These are phyloP conservation scores for Pseudogymnoascus sp. DNA, from an alignment of 2,329 filamentous ascomycete species.

Conservation along the genomic window DNA sequence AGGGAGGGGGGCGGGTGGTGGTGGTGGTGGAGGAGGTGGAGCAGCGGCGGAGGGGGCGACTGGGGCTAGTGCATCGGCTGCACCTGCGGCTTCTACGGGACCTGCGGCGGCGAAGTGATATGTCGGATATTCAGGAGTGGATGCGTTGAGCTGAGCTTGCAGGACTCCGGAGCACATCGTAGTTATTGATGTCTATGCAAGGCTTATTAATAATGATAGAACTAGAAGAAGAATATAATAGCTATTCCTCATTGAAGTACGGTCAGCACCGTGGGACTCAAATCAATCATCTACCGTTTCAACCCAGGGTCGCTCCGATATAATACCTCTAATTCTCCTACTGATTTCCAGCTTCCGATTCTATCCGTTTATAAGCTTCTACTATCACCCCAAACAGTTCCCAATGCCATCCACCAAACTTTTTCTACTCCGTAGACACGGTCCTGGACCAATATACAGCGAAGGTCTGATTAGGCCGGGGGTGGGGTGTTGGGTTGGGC, in stretches of 20 bases:
- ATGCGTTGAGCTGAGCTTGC: background rate
- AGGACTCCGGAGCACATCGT: background rate
- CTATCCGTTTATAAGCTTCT: background rate
- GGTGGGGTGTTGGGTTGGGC: background rate
- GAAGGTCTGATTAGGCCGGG: no score
- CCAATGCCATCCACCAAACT: no score
- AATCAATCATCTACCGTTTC: no score
- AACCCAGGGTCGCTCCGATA: background rate
- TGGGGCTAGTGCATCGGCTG: constrained; percentile 10
- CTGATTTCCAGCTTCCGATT: background rate
- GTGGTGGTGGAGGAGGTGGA: constrained; percentile 18
- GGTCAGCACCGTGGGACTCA: no score
- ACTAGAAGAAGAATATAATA: background rate
- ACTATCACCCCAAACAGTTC: no score
- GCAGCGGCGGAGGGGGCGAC: constrained; percentile 14
- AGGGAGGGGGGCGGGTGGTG: constrained; percentile 15
- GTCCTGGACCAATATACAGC: no score
- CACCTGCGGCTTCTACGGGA: constrained; percentile 20
- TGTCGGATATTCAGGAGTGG: background rate
- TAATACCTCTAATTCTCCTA: background rate
- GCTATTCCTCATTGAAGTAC: background rate
- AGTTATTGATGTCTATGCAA: background rate
- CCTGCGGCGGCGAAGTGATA: constrained; percentile 20
- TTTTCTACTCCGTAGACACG: no score
- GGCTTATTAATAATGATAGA: background rate